Percentiles rank a stretch among this genome's conserved stretches.
Conservation (phyloP, 352 stramenopile species). For the Phytophthora megakarya region DNA sequence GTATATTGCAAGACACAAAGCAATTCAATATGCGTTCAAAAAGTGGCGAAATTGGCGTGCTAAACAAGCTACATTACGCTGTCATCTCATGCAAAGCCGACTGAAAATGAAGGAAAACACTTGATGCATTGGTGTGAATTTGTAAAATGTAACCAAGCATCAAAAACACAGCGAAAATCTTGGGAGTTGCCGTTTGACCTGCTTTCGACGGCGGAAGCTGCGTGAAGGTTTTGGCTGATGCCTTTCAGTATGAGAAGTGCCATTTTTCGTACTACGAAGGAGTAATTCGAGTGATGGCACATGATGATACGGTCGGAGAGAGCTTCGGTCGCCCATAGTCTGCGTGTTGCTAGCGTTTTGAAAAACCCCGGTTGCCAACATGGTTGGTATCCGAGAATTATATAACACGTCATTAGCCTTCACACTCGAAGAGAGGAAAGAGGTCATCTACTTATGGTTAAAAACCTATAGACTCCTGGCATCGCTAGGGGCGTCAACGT, state of each 20-base stretch:
- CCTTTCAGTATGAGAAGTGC: slow-evolving; percentile 27
- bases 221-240: slow-evolving; percentile 32
- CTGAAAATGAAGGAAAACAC: too few relatives aligned
- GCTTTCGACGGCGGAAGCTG: slow-evolving; percentile 27
- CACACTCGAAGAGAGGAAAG: too few relatives aligned
- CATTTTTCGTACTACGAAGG: too few relatives aligned
- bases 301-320: slow-evolving; percentile 63
- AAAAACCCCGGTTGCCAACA: too few relatives aligned
- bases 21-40: slow-evolving; percentile 12
- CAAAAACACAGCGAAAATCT: slow-evolving; percentile 5
- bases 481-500: too few relatives aligned
- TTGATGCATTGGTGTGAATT: slow-evolving; percentile 11
- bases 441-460: too few relatives aligned
- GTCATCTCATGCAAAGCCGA: slow-evolving; percentile 14
- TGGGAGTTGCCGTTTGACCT: slow-evolving; percentile 25
- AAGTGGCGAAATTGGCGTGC: slow-evolving; percentile 19
- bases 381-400: too few relatives aligned
- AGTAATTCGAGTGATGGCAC: slow-evolving; percentile 5
- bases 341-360: too few relatives aligned
- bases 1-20: slow-evolving; percentile 11
- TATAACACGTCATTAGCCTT: too few relatives aligned
- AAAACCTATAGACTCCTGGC: too few relatives aligned
- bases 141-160: slow-evolving; percentile 4
- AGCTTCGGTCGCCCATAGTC: too few relatives aligned
- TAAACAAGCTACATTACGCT: slow-evolving; percentile 17